These are phyloP conservation scores for Phialocephala sp. DNA, from an alignment of 2,329 filamentous ascomycete genomes.

Conservation along the genomic window DNA sequence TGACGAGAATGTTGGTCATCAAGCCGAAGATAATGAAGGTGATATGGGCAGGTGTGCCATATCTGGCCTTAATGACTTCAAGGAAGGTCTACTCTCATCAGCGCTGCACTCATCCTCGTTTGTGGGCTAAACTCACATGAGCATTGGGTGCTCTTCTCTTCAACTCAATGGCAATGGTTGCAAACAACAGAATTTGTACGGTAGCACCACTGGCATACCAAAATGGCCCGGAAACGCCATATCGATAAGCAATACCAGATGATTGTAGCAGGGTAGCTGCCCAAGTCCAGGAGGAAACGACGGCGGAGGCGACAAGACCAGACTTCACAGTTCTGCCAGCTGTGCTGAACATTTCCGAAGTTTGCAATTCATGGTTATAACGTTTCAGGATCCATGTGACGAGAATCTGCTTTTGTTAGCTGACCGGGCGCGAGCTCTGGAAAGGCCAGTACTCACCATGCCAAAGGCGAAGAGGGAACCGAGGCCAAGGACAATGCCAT, in stretches of 20 bases:
- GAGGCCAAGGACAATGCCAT: constrained; percentile 65
- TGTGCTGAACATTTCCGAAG: constrained; percentile 91
- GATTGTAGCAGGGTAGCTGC: constrained; percentile 82
- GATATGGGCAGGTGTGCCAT: constrained; percentile 73
- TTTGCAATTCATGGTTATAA: constrained; percentile 80
- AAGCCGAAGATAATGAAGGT: constrained; percentile 84
- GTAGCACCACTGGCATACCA: constrained; percentile 75
- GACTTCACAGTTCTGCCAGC: constrained; percentile 89
- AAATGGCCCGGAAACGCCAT: constrained; percentile 71
- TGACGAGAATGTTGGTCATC: constrained; percentile 86
- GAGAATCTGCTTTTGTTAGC: constrained; percentile 37
- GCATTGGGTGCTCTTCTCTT: constrained; percentile 88
- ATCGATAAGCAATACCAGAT: constrained; percentile 81
- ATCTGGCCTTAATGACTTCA: constrained; percentile 82
- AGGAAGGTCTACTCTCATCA: constrained; percentile 62
- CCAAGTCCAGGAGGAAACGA: constrained; percentile 96
- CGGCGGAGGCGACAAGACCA: constrained; percentile 83
- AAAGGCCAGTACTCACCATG: constrained; percentile 54
- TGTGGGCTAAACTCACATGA: constrained; percentile 53
- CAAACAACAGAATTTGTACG: constrained; percentile 87
- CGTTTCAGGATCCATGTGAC: constrained; percentile 47
- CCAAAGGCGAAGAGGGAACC: constrained; percentile 67
- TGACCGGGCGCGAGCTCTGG: neutral
- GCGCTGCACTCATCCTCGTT: constrained; percentile 2
- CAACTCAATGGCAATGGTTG: constrained; percentile 86